A percentile compares a stretch with the other conserved stretches of the same genome.
phyloP scores from a whole-genome alignment of 345 rosid species.

The Syzygium aqueum region DNA sequence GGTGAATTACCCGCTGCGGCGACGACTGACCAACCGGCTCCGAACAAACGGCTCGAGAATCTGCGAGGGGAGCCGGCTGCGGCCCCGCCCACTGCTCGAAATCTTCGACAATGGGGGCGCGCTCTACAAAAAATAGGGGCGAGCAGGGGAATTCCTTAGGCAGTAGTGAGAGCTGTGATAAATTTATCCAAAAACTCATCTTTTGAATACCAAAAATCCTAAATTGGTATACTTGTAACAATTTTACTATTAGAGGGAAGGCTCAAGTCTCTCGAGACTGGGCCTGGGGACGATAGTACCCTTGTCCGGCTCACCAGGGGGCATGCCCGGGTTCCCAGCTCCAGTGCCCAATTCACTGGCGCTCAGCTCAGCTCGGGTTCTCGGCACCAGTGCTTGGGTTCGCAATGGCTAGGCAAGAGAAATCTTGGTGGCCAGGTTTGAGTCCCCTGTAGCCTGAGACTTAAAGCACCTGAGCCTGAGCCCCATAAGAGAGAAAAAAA shows the following conservation, averaged over 20 bases:
- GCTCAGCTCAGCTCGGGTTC: neutral
- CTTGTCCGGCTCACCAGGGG: rapidly evolving
- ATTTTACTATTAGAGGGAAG: neutral
- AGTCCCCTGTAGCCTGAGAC: neutral
- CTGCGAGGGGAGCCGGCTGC: too few relatives aligned
- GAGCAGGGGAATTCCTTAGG: too few relatives aligned
- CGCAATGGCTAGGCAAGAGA: neutral
- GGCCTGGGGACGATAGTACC: rapidly evolving
- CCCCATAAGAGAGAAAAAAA: neutral
- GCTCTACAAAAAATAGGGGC: too few relatives aligned
- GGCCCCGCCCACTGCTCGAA: too few relatives aligned
- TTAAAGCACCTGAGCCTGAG: rapidly evolving
- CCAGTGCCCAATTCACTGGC: rapidly evolving
- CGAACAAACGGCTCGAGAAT: neutral
- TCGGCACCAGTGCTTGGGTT: rapidly evolving
- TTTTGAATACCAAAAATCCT: too few relatives aligned
- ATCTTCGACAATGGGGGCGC: too few relatives aligned
- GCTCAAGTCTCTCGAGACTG: neutral
- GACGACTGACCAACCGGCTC: neutral
- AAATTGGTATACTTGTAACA: too few relatives aligned
- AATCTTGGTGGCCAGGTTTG: rapidly evolving
- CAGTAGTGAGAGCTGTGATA: too few relatives aligned
- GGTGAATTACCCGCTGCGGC: too few relatives aligned
- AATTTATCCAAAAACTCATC: too few relatives aligned
- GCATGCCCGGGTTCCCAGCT: neutral